Evolutionary conservation across 1,284 basidiomycete species (phyloP).

Genomic region (Sanghuangporus weigelae): DNA sequence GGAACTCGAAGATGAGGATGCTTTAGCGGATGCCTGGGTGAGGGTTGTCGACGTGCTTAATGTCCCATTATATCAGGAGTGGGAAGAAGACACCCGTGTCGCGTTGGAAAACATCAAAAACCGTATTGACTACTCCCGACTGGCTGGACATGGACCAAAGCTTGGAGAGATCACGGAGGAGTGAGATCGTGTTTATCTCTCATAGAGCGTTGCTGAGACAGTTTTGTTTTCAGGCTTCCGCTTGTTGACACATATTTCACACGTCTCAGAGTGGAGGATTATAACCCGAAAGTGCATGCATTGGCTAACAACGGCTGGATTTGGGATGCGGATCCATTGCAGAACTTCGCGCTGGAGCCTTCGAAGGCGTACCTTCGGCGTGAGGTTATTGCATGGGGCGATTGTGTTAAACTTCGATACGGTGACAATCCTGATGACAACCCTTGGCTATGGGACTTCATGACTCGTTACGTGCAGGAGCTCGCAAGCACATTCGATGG

Average conservation of each 20-base stretch:
- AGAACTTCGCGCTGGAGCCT: constrained; percentile 91
- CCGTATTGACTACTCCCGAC: constrained; percentile 72
- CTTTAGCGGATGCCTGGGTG: constrained; percentile 67
- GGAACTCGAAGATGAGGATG: constrained; percentile 44
- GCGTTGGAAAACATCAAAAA: constrained; percentile 74
- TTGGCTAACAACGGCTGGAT: constrained; percentile 99
- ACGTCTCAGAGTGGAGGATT: constrained; percentile 57
- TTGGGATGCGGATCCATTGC: constrained; percentile 92
- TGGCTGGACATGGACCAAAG: constrained; percentile 81
- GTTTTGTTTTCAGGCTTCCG: constrained; percentile 49
- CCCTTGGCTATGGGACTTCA: constrained; percentile 94
- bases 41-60: constrained; percentile 82
- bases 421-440: constrained; percentile 75
- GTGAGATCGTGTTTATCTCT: constrained; percentile 39
- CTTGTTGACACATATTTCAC: constrained; percentile 91
- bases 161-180: constrained; percentile 73
- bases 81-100: constrained; percentile 73
- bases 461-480: constrained; percentile 79
- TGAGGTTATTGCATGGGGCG: constrained; percentile 96
- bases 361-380: constrained; percentile 96
- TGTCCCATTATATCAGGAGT: constrained; percentile 81
- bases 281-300: constrained; percentile 67
- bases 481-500: constrained; percentile 87
- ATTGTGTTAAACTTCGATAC: constrained; percentile 97
- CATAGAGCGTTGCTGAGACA: background rate